Evolutionary conservation across 2,329 filamentous ascomycete genomes (phyloP).

Genomic region (Hansfordia pulvinata): DNA sequence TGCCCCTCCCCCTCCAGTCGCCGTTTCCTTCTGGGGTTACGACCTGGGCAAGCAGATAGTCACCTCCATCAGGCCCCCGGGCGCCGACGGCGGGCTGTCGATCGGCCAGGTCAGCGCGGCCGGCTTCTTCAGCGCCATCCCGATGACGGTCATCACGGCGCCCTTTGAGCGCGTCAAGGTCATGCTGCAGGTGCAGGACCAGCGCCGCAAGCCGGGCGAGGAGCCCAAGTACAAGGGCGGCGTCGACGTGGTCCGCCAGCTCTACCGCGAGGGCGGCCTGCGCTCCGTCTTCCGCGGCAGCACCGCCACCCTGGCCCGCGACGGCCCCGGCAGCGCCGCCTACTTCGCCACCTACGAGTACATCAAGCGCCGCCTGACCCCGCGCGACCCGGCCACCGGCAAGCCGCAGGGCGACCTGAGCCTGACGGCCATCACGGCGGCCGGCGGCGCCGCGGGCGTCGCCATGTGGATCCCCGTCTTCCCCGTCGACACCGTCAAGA

Average conservation of each 20-base stretch:
- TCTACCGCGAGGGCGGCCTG: conserved; percentile 83
- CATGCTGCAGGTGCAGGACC: conserved; percentile 92
- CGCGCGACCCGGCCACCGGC: conserved; percentile 60
- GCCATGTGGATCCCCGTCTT: conserved; percentile 99
- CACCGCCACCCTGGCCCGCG: conserved; percentile 80
- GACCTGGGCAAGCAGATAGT: conserved; percentile 90
- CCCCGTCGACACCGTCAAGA: conserved; percentile 95
- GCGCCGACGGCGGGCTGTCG: conserved; percentile 56
- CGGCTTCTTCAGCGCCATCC: conserved; percentile 94
- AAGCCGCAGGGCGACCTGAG: conserved; percentile 66
- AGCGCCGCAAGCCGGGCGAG: conserved; percentile 71
- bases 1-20: conserved; percentile 29
- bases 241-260: conserved; percentile 78
- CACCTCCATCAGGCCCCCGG: conserved; percentile 47
- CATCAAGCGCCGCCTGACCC: conserved; percentile 78
- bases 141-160: conserved; percentile 96
- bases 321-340: conserved; percentile 83
- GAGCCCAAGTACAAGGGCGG: conserved; percentile 86
- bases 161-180: conserved; percentile 99
- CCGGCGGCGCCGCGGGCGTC: conserved; percentile 81
- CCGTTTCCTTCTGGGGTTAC: conserved; percentile 73
- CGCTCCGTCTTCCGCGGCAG: conserved; percentile 87
- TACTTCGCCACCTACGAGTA: conserved; percentile 98
- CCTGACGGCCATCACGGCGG: conserved; percentile 68
- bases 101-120: conserved; percentile 83